These are phyloP conservation scores for Austroboletus novae-zelandiae DNA, from an alignment of 1,284 basidiomycete genomes.

Conservation along the genomic window DNA sequence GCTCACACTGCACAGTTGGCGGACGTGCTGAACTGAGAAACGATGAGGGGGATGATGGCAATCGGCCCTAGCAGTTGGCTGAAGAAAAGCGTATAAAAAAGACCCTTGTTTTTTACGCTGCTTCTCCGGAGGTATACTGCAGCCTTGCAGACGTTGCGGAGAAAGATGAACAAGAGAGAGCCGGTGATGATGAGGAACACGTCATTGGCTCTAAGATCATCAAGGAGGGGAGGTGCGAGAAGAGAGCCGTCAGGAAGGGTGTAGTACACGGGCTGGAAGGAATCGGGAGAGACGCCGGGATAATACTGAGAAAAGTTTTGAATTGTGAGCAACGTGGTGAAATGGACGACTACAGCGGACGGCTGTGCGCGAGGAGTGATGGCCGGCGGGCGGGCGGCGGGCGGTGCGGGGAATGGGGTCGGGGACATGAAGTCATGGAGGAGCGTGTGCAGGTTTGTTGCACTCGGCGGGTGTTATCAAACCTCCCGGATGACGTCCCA, in stretches of 20 bases:
- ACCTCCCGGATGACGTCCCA: not conserved
- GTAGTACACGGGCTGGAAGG: conserved; percentile 49
- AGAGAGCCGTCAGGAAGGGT: conserved; percentile 61
- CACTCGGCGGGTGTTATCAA: no score
- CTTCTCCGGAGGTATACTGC: conserved; percentile 51
- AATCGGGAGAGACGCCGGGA: conserved; percentile 35
- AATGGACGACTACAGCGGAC: conserved; percentile 44
- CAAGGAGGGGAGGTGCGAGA: conserved; percentile 44
- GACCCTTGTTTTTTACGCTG: conserved; percentile 60
- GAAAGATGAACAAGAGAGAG: conserved; percentile 50
- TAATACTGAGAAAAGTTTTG: conserved; percentile 49
- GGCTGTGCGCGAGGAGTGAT: conserved; percentile 11
- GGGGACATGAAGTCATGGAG: not conserved
- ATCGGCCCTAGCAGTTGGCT: conserved; percentile 56
- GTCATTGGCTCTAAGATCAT: conserved; percentile 44
- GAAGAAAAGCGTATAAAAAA: conserved; percentile 52
- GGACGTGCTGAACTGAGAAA: conserved; percentile 44
- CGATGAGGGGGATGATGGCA: conserved; percentile 42
- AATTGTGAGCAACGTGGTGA: conserved; percentile 51
- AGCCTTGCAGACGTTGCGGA: conserved; percentile 52
- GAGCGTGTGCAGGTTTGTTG: not conserved
- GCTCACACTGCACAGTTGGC: conserved; percentile 40
- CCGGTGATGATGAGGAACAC: conserved; percentile 48
- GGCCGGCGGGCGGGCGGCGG: not conserved
- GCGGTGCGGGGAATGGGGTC: not conserved